Evolutionary conservation across 257 asterid species (phyloP), one percentile per base, ranked within the genome.

Genomic region (Ilex aquifolium): DNA sequence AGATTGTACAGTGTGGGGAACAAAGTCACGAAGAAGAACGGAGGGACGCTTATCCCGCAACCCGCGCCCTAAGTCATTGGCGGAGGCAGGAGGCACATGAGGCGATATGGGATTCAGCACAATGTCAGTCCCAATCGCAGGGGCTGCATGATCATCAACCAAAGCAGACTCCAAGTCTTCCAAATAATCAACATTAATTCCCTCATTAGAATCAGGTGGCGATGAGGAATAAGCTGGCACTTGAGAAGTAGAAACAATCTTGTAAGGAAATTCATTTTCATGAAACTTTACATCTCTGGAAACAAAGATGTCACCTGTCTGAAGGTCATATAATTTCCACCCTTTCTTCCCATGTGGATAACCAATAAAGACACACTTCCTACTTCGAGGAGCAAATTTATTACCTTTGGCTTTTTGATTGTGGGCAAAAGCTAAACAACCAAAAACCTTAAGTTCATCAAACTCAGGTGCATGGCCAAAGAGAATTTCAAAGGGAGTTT

Each of bases 251-350:
- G 56, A 6, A 50, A 3, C 56, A 50, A 10, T 7, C 13, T 15
- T 21, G 42, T 40, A 65, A 3, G 8, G 46, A 2, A 65, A 65
- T 40, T 55, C 21, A 21, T 27, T 30, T 31, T 65, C 31, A 42
- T 3, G 36, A 15, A 65, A 15, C 40, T 40, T 13, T 0, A 56
- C 63, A 44, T 65, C 63, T 10, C 57, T 13, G 1, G 69, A 21
- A 55, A 65, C 46, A 56, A 55, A 44, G 44, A 55, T 6, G 13
- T 56, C 56, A 1, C 32, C 21, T 9, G 69, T 57, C 5, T 57
- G 14, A 15, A 32, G 56, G 13, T 50, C 14, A 50, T 10, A 50
- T 4, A 50, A 5, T 50, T 50, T 50, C 16, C 17, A 50, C 17
- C 14, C 14, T 14, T 50, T 50, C 13, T 50, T 50, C 6, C 56